Conservation (phyloP, 257 asterid genomes). For the Solanum chmielewskii region DNA sequence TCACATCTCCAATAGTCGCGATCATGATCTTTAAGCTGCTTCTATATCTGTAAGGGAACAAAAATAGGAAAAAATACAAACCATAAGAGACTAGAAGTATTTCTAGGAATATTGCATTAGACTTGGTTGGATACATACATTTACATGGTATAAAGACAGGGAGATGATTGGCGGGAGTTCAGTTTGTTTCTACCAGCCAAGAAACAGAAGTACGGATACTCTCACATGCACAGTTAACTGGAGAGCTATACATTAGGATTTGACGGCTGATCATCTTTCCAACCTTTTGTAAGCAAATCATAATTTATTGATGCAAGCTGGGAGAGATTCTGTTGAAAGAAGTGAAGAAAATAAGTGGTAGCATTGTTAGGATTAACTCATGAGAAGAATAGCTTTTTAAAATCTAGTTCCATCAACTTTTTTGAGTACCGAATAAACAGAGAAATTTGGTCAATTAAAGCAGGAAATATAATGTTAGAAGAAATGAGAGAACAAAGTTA, state of each 20-base stretch:
- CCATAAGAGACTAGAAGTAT: background rate
- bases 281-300: slow-evolving; percentile 85
- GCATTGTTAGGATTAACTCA: background rate
- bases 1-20: background rate
- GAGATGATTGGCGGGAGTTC: background rate
- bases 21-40: background rate
- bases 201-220: background rate
- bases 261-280: slow-evolving; percentile 66
- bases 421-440: background rate
- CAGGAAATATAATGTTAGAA: background rate
- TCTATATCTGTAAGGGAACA: slow-evolving; percentile 4
- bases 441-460: background rate
- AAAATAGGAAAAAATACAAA: background rate
- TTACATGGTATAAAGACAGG: slow-evolving; percentile 3
- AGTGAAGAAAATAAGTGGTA: background rate
- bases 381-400: background rate
- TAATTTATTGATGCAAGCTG: slow-evolving; percentile 96
- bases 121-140: background rate
- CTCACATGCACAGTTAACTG: background rate
- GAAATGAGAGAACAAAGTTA: background rate
- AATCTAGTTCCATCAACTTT: background rate
- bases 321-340: slow-evolving; percentile 63
- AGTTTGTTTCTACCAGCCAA: background rate
- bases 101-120: background rate
- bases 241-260: slow-evolving; percentile 31